Evolutionary conservation across 2,329 filamentous ascomycete genomes (phyloP).

Genomic region (Diplodia seriata): DNA sequence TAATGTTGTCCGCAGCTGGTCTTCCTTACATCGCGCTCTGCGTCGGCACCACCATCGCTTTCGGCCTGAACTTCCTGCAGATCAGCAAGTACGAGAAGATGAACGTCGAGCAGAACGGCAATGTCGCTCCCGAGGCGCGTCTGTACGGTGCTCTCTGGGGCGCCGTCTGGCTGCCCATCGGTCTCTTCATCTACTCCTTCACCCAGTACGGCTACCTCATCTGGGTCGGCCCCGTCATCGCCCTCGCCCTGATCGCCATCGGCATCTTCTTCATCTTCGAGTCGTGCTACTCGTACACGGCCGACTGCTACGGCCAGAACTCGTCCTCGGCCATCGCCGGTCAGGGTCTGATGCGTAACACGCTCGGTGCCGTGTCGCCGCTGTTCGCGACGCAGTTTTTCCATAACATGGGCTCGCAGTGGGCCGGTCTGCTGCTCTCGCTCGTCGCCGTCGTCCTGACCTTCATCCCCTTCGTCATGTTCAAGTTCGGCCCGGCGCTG

Average conservation of each 20-base stretch:
- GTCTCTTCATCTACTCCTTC: constrained; percentile 62
- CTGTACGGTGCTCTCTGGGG: constrained; percentile 59
- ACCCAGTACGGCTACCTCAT: constrained; percentile 58
- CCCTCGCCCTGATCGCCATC: constrained; percentile 58
- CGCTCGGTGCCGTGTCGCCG: constrained; percentile 60
- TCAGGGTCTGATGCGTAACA: constrained; percentile 61
- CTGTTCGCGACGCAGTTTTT: constrained; percentile 62
- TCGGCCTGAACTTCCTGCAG: constrained; percentile 58
- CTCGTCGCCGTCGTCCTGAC: constrained; percentile 54
- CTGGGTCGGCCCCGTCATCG: constrained; percentile 60
- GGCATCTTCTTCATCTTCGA: constrained; percentile 62
- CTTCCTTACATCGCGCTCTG: constrained; percentile 61
- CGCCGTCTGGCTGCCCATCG: constrained; percentile 56
- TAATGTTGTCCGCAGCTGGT: constrained; percentile 41
- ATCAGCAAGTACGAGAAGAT: constrained; percentile 59
- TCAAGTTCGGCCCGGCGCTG: constrained; percentile 51
- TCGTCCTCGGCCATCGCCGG: constrained; percentile 56
- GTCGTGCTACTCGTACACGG: constrained; percentile 58
- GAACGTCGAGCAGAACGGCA: constrained; percentile 45
- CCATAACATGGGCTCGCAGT: constrained; percentile 61
- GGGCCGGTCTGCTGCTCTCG: constrained; percentile 58
- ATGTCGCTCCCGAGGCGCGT: constrained; percentile 54
- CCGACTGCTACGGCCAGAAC: constrained; percentile 60
- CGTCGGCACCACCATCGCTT: constrained; percentile 58
- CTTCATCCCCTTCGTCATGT: constrained; percentile 55